Conservation (phyloP, 1,284 basidiomycete genomes). For the Rhodofomes roseus region DNA sequence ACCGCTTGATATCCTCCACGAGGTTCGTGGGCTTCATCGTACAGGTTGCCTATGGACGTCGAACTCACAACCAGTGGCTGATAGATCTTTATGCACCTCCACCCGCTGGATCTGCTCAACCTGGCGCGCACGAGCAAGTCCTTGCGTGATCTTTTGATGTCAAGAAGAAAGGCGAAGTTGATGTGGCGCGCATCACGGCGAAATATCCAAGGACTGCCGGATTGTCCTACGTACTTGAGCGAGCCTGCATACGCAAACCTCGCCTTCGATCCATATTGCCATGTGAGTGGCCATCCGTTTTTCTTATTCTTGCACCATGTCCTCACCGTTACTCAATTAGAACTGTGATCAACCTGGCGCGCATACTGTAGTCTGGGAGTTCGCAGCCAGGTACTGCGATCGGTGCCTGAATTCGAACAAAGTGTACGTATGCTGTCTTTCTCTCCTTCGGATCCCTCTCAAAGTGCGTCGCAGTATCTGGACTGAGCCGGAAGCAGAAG, state of each 20-base stretch:
- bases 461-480: too few species aligned
- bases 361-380: too few species aligned
- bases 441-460: too few species aligned
- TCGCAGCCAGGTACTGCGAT: too few species aligned
- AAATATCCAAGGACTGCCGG: conserved; percentile 19
- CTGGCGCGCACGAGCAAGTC: conserved; percentile 13
- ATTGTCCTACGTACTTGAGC: conserved; percentile 29
- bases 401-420: background rate
- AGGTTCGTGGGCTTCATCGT: too few species aligned
- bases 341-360: too few species aligned
- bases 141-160: conserved; percentile 32
- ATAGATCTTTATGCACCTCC: conserved; percentile 14
- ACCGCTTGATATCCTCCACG: too few species aligned
- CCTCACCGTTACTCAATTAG: too few species aligned
- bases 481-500: too few species aligned
- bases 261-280: conserved; percentile 18
- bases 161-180: conserved; percentile 25
- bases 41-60: too few species aligned
- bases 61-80: background rate
- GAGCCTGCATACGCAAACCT: conserved; percentile 31
- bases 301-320: too few species aligned
- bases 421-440: too few species aligned
- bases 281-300: conserved; percentile 6
- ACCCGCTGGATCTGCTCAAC: conserved; percentile 14
- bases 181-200: conserved; percentile 15